These are phyloP conservation scores for Pythium rishiriense DNA, from an alignment of 352 stramenopile genomes.

Conservation along the genomic window DNA sequence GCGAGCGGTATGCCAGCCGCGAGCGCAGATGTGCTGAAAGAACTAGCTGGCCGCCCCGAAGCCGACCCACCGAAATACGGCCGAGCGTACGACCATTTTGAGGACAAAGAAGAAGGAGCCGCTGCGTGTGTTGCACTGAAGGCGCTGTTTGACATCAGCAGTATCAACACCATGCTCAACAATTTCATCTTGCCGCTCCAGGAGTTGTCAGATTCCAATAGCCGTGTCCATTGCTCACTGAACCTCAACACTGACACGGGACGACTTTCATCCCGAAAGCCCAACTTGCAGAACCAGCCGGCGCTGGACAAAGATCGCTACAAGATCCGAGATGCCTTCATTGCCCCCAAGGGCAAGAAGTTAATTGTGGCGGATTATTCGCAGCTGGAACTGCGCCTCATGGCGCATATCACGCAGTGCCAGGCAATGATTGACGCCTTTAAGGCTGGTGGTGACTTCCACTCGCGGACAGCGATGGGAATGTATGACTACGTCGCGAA, in stretches of 20 bases:
- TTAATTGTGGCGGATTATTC: slow-evolving; percentile 99
- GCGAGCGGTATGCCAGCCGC: slow-evolving; percentile 90
- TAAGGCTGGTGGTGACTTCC: slow-evolving; percentile 90
- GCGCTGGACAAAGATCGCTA: slow-evolving; percentile 87
- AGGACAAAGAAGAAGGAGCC: slow-evolving; percentile 88
- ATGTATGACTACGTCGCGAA: slow-evolving; percentile 99
- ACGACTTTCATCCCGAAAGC: slow-evolving; percentile 94
- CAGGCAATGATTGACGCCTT: slow-evolving; percentile 99
- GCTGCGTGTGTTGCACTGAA: slow-evolving; percentile 95
- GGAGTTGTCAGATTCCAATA: slow-evolving; percentile 91
- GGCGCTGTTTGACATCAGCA: slow-evolving; percentile 94
- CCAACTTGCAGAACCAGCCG: slow-evolving; percentile 99
- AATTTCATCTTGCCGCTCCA: slow-evolving; percentile 95
- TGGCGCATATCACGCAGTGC: slow-evolving; percentile 98
- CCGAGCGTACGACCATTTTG: slow-evolving; percentile 93
- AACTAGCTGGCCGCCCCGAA: slow-evolving; percentile 92
- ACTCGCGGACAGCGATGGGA: slow-evolving; percentile 95
- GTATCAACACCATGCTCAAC: slow-evolving; percentile 99
- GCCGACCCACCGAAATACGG: slow-evolving; percentile 70
- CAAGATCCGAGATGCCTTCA: slow-evolving; percentile 93
- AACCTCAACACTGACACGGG: slow-evolving; percentile 99
- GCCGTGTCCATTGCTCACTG: slow-evolving; percentile 97
- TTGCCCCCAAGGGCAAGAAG: slow-evolving; percentile 89
- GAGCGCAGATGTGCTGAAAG: slow-evolving; percentile 92
- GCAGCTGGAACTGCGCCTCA: slow-evolving; percentile 98